Evolutionary conservation across 441 rosid species (phyloP), one percentile per base, ranked within the genome.

Genomic region (Pelargonium citronellum): DNA sequence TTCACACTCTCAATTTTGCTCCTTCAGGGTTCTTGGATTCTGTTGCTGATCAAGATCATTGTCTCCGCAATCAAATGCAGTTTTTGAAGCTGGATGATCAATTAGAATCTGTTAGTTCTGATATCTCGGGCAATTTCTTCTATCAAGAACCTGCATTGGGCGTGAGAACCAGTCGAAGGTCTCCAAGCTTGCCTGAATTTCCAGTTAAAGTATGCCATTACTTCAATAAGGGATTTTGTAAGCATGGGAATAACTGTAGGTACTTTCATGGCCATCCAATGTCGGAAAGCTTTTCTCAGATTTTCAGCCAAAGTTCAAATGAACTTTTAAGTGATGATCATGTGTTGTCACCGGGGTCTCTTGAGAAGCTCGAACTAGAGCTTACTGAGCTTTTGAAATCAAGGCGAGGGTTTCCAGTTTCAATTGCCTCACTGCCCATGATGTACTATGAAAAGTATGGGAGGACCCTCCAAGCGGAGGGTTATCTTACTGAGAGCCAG

Each of bases 401-500:
- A 0, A 84, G 91, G 76, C 82, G 88, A 82, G 96, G 97, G 11
- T 67, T 78, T 69, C 97, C 99, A 1, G 85, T 95, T 68, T 90
- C 99, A 0, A 95, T 91, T 62, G 99, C 99, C 61, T 91, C 96
- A 15, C 79, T 95, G 72, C 99, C 99, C 1, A 87, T 82, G 89
- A 76, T 91, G 79, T 95, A 91, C 64, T 84, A 76, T 4, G 97
- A 89, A 74, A 95, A 81, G 83, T 95, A 84, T 16, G 92, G 97
- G 61, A 87, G 79, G 81, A 84, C 79, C n/a, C 94, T 95, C 79
- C 97, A 89, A 81, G 97, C 96, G 37, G 99, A 95, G 46, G 97
- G 99, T 5, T 95, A 95, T 75, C 96, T 95, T 55, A 89, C 96
- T 0, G 99, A 91, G 82, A 91, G 97, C 87, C 96, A 91, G 77